Base-by-base conservation (phyloP, 768 basidiomycete genomes). In the Lanmaoa rubissima region DNA sequence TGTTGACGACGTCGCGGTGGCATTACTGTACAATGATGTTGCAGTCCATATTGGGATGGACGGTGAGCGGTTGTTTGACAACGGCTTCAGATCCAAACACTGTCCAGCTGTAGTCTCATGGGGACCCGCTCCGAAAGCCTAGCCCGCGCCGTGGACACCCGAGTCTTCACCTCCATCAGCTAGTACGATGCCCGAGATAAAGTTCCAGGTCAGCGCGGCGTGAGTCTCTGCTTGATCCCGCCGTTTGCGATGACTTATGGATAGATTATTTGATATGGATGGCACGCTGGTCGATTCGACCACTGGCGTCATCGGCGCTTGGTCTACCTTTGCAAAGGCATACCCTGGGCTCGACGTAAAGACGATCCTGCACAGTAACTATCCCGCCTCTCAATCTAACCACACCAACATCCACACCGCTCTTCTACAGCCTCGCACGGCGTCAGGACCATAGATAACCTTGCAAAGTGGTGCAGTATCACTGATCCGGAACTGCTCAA, bases 201-300 rank as follows among this genome's bases (percentile, higher is more conserved):
- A 66, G 28, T 67, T 76, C 17, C 72, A 69, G 42, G 78, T 75
- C 35, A 70, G 69, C 65, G 78, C 77, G 17, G 72, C 77, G 79
- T 73, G 62, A 59, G 78, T 59, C 48, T 19, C 36, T 51, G 1
- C 38, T 35, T 38, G 10, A 35, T 44, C 12, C 34, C 4, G 8
- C 28, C 24, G 0, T 31, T 10, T 28, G n/a, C 21, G 38, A 53
- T 35, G 44, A 26, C 51, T 54, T 28, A 51, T 11, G 26, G 2
- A 1, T 56, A 90, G 88, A 55, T 75, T 90, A 14, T 90, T 90
- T 65, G 88, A 91, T 69, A 91, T 90, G 89, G 89, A 91, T 68
- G 88, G 88, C 53, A 93, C 89, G 35, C 76, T 90, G 49, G 79
- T 90, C 61, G 89, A 94, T 68, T 93, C 90, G 19, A 93, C 89